Base-by-base conservation (phyloP, 139 green algal species). In the Tetraselmis striata region DNA sequence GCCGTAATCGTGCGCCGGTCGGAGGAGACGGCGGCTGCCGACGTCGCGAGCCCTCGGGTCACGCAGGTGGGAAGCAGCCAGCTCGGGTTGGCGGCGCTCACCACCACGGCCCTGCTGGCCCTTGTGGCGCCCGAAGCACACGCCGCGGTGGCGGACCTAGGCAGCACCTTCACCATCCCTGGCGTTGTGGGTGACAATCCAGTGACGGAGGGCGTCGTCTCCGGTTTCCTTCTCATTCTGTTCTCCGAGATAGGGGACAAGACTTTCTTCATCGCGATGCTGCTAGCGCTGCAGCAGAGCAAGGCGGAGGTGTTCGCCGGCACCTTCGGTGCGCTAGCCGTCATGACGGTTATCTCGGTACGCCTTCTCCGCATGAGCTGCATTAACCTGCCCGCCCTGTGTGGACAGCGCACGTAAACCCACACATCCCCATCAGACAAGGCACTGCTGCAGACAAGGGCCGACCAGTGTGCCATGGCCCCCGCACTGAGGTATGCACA, bases 241-340 rank as follows among this genome's bases (percentile, higher is more conserved):
- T 98, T 99, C 86, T 95, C 89, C 5, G 96, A 99, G 86, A 94
- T 99, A 1, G 96, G 96, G 29, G 96, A 99, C 88, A 99, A 99
- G 82, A 99, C 96, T 0, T 99, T 99, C 88, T 99, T 99, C 88
- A 98, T 99, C 32, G 96, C 96, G 0, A 79, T 98, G 78, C 89
- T 98, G 67, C 88, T 98, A 59, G 93, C 95, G 0, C 81, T 97
- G 59, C 89, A 92, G 79, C 85, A 92, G 58, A 81, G 88, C 11
- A 90, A 92, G 78, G 30, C 58, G 2, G 29, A 89, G 2, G 95
- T 99, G 1, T 99, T 99, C 85, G 84, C 83, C 2, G 96, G 96
- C 29, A 98, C 96, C 0, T 98, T 98, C 90, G 93, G 95, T 1
- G 96, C 96, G 18, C 90, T 99, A 28, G 94, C 94, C 0, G 86